A percentile compares a stretch with the other conserved stretches of the same genome.
phyloP scores from a whole-genome alignment of 192 early-diverging fungal species.

The Umbelopsis ramanniana region DNA sequence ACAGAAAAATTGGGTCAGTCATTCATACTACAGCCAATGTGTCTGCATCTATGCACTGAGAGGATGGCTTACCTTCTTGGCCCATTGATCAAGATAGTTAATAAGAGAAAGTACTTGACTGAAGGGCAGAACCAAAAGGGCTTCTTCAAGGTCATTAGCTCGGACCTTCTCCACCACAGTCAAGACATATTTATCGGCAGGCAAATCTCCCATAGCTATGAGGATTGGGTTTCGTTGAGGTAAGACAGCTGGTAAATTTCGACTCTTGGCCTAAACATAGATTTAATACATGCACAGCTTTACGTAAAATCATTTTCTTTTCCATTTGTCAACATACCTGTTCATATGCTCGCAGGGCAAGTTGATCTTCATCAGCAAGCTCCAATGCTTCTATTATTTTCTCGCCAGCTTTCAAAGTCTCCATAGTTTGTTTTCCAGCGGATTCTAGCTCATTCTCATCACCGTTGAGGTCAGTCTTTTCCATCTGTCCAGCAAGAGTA shows the following conservation, averaged over 20 bases:
- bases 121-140: conserved; percentile 89
- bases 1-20: not conserved
- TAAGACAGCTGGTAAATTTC: conserved; percentile 41
- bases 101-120: conserved; percentile 78
- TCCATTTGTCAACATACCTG: conserved; percentile 36
- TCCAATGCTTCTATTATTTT: conserved; percentile 92
- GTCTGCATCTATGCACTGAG: not conserved
- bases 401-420: conserved; percentile 97
- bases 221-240: conserved; percentile 70
- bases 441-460: conserved; percentile 54
- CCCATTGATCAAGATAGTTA: conserved; percentile 80
- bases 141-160: conserved; percentile 86
- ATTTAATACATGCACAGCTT: not conserved
- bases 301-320: not conserved
- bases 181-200: conserved; percentile 83
- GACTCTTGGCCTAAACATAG: conserved; percentile 39
- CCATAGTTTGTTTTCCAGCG: conserved; percentile 89
- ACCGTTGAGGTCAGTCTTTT: conserved; percentile 54
- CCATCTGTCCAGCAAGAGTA: conserved; percentile 69
- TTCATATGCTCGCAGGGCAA: conserved; percentile 68
- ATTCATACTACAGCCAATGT: no score
- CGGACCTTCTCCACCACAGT: conserved; percentile 77
- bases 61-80: conserved; percentile 61
- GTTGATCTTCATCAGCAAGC: conserved; percentile 82
- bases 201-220: conserved; percentile 61